Base-by-base conservation (phyloP, 192 early-diverging fungal genomes). In the Mortierella antarctica region DNA sequence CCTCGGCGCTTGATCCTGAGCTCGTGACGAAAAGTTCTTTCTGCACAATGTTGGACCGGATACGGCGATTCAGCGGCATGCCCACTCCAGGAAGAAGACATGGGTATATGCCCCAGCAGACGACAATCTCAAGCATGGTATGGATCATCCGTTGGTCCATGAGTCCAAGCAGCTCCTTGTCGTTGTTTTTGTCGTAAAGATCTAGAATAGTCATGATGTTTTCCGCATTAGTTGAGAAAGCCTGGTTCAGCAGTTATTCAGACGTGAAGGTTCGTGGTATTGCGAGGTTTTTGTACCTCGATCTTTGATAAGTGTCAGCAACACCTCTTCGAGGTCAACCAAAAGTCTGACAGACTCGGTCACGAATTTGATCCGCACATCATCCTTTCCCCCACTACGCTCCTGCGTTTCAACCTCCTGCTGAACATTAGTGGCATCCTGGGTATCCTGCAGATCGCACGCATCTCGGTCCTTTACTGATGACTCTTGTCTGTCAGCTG, bases 51-150 rank as follows among this genome's bases (percentile, higher is more conserved):
- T 86, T 84, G 7, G 89, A 92, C 45, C 86, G 76, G 5, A 90
- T 85, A 31, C 93, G 87, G 49, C 87, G 83, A 11, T 83, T 83
- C 46, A 94, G 72, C 7, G 90, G 88, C 50, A 95, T 83, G 2
- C 93, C 94, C 0, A 94, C 89, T 14, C 91, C 93, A 0, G 86
- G 86, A 20, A 89, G 67, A 23, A 94, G 77, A 42, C 85, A 87
- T 1, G 94, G 94, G 62, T 89, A 87, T 12, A 95, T 73, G 9
- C 92, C 92, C 89, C 89, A 90, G 42, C 82, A 91, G 4, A 92
- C 84, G 47, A 91, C 76, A 45, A 91, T 85, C 75, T 93, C 89
- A 13, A 93, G 67, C 62, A 93, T 83, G 18, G 90, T 92, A 65
- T 91, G 85, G 21, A 93, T 77, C 50, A 89, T 75, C 45, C 89